Base-by-base conservation (phyloP, 1,284 basidiomycete genomes). In the Tetrapyrgos nigripes region DNA sequence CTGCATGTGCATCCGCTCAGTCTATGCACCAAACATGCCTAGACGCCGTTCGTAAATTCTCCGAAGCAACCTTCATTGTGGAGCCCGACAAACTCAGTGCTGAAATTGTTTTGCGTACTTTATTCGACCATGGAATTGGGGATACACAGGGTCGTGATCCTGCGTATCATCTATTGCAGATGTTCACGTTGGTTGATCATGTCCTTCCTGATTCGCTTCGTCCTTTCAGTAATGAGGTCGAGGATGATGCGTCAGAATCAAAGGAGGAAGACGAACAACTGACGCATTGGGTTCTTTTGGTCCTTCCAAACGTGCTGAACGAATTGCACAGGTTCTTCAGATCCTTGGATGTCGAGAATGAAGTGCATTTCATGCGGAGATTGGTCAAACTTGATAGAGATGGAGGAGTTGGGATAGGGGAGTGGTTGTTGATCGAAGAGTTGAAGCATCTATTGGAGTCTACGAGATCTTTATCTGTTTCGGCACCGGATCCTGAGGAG, bases 381-480 rank as follows among this genome's bases (percentile, higher is more conserved):
- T 76, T 92, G 3, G 75, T 83, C 24, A 75, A 72, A 21, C 68
- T 92, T 13, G 91, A 93, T 63, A 31, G 26, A 6, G 71, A 78
- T 3, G 86, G 83, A 4, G 69, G 78, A 11, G 74, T 85, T 5
- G 85, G 84, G 1, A 68, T 91, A 3, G 88, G 84, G n/a, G 87
- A 90, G 60, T 93, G 88, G 88, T 64, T 93, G 24, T 64, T 93
- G 8, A 66, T 74, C 23, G 83, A 87, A 62, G 88, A 91, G 62
- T 63, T 88, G 55, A 84, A 83, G 65, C 70, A 75, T 14, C 64
- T 87, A 24, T 65, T 66, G 5, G 66, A 67, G n/a, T 65, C 73
- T 4, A 67, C 84, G 9, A 68, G 74, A 47, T 61, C 66, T n/a
- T 65, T 87, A 40, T 69, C 71, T 23, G 67, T 68, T 17, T 37